Evolutionary conservation across 805 yeast species (phyloP), one percentile per base, ranked within the genome.

Genomic region (Huiozyma naganishii): DNA sequence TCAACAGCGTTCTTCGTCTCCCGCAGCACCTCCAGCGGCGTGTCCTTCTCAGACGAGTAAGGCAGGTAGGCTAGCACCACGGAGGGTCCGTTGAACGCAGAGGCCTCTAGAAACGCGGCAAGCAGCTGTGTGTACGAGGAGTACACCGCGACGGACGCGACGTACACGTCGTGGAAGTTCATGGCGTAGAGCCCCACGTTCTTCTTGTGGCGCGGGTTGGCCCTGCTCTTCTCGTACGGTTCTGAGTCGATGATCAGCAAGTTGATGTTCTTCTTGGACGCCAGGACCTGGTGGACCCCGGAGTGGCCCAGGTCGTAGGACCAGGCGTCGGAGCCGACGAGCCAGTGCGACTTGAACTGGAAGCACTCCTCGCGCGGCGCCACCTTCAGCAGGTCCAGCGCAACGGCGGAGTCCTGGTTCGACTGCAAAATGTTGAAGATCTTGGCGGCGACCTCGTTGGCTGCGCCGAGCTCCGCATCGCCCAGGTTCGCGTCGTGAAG

Each of bases 261-360:
- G 61, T 90, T 90, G 52, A 90, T 67, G 59, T 87, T 84, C 59
- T 78, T 73, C 39, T 80, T 80, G 0, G 89, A 79, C 28, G 88
- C 66, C 38, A 90, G 68, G 4, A 87, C 80, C 53, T 82, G 81
- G 62, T 90, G 97, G 41, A 90, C 80, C 60, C 97, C 95, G 6
- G 95, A 83, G 48, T 83, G 71, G 37, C 97, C 97, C 53, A 86
- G 69, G 66, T 90, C 97, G 59, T 81, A 88, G 17, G 95, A 76
- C 97, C 97, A 90, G 30, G 92, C 78, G 62, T 90, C 97, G 13
- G 96, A 87, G 30, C 97, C 96, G 45, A 90, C 70, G 47, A 90
- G 70, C 97, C 97, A 90, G 42, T 75, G 70, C 9, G 83, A 69
- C 41, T 69, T 69, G 44, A 70, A 60, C 29, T 55, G 50, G 52